phyloP scores from a whole-genome alignment of 495 filamentous ascomycete genomes.

The Aspergillus asperescens region DNA sequence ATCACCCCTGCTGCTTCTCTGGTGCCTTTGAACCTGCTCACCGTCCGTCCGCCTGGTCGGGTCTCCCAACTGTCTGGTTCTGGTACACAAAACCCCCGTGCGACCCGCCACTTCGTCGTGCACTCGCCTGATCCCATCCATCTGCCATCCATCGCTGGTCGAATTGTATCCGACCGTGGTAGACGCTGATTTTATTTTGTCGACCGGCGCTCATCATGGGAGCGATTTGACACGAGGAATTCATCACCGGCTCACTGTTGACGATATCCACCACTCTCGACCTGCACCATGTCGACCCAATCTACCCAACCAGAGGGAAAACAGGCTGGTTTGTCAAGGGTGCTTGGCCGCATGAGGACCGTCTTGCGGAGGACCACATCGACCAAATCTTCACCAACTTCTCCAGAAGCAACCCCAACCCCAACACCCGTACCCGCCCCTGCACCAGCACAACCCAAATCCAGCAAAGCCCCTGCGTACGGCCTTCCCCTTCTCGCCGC shows the following conservation, averaged over 20 bases:
- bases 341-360: slow-evolving; percentile 59
- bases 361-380: slow-evolving; percentile 51
- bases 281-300: slow-evolving; percentile 27
- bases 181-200: background rate
- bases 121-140: background rate
- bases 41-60: slow-evolving; percentile 19
- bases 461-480: slow-evolving; percentile 28
- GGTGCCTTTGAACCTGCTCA: slow-evolving; percentile 10
- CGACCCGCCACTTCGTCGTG: slow-evolving; percentile 15
- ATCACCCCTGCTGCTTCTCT: slow-evolving; percentile 11
- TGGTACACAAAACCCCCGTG: slow-evolving; percentile 22
- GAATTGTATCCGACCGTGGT: background rate
- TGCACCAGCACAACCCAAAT: background rate
- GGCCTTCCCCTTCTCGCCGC: slow-evolving; percentile 19
- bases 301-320: slow-evolving; percentile 43
- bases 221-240: background rate
- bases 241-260: no score
- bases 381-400: slow-evolving; percentile 34
- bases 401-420: slow-evolving; percentile 10
- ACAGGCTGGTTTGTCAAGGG: slow-evolving; percentile 57
- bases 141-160: background rate
- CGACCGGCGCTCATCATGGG: background rate
- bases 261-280: background rate
- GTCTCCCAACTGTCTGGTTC: slow-evolving; percentile 26
- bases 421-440: background rate